Evolutionary conservation across 1,284 basidiomycete genomes (phyloP).

Genomic region (Macrocystidia cucumis): DNA sequence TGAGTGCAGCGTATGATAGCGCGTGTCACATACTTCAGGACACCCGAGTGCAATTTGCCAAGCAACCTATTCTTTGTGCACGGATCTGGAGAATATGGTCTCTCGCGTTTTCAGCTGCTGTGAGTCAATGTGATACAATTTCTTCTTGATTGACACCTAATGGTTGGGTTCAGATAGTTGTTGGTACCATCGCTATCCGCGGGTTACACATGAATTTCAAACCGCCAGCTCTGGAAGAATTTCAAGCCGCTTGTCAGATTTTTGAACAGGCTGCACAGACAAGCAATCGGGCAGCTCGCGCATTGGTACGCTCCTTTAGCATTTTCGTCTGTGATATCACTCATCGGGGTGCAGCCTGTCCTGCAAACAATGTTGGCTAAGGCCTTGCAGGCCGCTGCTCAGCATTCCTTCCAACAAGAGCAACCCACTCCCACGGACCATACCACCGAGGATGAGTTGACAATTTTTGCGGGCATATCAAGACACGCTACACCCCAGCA

Average conservation of each 20-base stretch:
- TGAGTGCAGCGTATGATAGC: slow-evolving; percentile 34
- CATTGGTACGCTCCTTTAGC: slow-evolving; percentile 23
- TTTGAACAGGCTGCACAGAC: slow-evolving; percentile 32
- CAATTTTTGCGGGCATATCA: slow-evolving; percentile 28
- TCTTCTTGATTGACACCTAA: not conserved
- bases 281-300: slow-evolving; percentile 35
- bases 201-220: slow-evolving; percentile 27
- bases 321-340: not conserved
- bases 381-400: slow-evolving; percentile 22
- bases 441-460: slow-evolving; percentile 27
- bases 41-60: slow-evolving; percentile 27
- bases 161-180: slow-evolving; percentile 24
- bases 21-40: slow-evolving; percentile 31
- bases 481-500: too few relatives aligned
- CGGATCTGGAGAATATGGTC: slow-evolving; percentile 45
- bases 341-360: slow-evolving; percentile 21
- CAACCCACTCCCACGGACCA: slow-evolving; percentile 13
- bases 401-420: slow-evolving; percentile 12
- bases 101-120: slow-evolving; percentile 36
- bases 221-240: slow-evolving; percentile 31
- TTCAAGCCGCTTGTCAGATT: slow-evolving; percentile 31
- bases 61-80: slow-evolving; percentile 30
- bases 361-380: slow-evolving; percentile 30
- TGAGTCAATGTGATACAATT: slow-evolving; percentile 15
- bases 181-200: slow-evolving; percentile 36